Evolutionary conservation across 257 asterid genomes (phyloP), one percentile per base, ranked within the genome.

Genomic region (Solanum sejunctum): DNA sequence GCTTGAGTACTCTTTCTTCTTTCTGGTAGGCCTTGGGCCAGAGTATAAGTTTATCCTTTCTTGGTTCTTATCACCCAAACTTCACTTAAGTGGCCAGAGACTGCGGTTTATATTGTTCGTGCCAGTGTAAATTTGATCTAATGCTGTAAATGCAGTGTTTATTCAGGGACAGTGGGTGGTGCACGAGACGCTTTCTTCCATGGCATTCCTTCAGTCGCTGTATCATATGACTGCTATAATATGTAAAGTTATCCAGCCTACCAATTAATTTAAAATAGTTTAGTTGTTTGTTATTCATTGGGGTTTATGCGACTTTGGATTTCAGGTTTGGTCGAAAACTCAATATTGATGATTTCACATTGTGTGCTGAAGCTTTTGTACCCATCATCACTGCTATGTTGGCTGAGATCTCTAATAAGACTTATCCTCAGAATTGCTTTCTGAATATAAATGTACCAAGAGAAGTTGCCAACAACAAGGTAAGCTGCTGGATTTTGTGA

Each of bases 81-180:
- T 32, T 66, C 64, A 58, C 26, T 20, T 20, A 32, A 66, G 21
- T 28, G 12, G 75, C 77, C 23, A 36, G 21, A 36, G 49, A 16
- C 13, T 67, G 51, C 49, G 8, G 3, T 67, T 13, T 67, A 1
- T 32, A 67, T 32, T 67, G 21, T 32, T 67, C 7, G 20, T 36
- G 23, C 77, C 77, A 67, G 2, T 32, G 21, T 67, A 67, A 32
- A 32, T 67, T 16, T 32, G 55, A 47, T 49, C 60, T 49, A 21
- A 12, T 18, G 0, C 81, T 88, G 67, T 80, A 75, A 79, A 80
- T 88, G 87, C 95, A 96, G 99, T 81, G 86, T 90, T 83, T 94
- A 94, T 88, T 94, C 99, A 28, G 99, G 98, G 86, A 96, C 98
- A 10, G 98, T 95, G 39, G 98, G 94, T 55, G 99, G 99, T 85